Evolutionary conservation across 2,329 filamentous ascomycete genomes (phyloP), one percentile per base, ranked within the genome.

Genomic region (Alternaria infectoria): DNA sequence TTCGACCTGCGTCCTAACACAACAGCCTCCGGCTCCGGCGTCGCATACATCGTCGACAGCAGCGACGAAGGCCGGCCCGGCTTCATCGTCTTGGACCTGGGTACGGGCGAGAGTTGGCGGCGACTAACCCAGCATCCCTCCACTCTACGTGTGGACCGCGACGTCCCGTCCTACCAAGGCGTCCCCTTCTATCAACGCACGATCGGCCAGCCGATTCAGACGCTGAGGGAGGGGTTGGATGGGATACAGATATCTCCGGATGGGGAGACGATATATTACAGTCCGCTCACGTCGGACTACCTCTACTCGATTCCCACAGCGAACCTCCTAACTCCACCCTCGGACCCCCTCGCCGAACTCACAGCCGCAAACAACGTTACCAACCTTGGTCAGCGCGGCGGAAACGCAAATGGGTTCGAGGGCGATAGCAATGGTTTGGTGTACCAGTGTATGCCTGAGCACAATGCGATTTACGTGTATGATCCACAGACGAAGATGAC

Each of bases 11-110:
- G 79, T 15, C 59, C 81, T 1, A 70, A 73, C 32, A 45, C 81
- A 12, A 82, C 81, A 0, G 61, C 75, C n/a, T 79, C 78, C 6
- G 82, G 83, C 11, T 65, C 80, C 40, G 84, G 84, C 15, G 69
- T 86, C 11, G 84, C 83, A 2, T 86, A 86, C 70, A 84, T 86
- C 66, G 85, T 84, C 32, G 84, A 86, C 70, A 83, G 80, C 59
- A 82, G 79, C 60, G 69, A 75, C 51, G 81, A 84, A 72, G 72
- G 72, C 3, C 81, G 81, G 36, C 86, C 85, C 32, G 85, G 81
- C 5, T 80, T 86, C 60, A 79, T 86, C 57, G 75, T 84, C 11
- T 82, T 83, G 28, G 84, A 86, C 63, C 81, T 86, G 11, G 82
- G 81, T 11, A 82, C 81, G 0, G 83, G 82, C 2, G 75, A 83